Conservation (phyloP, 225 moss, liverwort and hornwort species). For the Pleurozium schreberi region DNA sequence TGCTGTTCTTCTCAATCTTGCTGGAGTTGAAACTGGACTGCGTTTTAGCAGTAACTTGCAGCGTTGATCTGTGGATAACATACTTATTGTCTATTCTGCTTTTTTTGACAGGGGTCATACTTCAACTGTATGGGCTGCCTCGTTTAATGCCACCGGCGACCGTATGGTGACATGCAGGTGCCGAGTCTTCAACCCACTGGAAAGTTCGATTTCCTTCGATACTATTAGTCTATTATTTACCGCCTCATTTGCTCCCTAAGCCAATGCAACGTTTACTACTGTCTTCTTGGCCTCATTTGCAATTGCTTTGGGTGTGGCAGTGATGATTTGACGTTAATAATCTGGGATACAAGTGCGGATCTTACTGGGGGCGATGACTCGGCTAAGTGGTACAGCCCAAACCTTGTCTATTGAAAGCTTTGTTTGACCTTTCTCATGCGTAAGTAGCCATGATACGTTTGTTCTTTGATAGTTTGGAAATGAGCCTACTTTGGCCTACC, state of each 20-base stretch:
- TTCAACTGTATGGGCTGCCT: slow-evolving; percentile 86
- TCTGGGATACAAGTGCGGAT: slow-evolving; percentile 81
- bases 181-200: neutral
- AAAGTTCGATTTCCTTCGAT: neutral
- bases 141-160: slow-evolving; percentile 62
- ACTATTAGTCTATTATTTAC: neutral
- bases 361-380: slow-evolving; percentile 15
- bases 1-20: neutral
- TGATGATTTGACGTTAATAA: slow-evolving; percentile 75
- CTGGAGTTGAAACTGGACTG: neutral
- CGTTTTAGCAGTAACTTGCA: neutral
- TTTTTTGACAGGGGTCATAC: slow-evolving; percentile 63
- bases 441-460: neutral
- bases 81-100: neutral
- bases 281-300: neutral
- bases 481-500: neutral
- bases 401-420: neutral
- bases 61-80: neutral
- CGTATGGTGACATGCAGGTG: slow-evolving; percentile 89
- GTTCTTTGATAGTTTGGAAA: neutral
- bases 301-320: slow-evolving; percentile 22
- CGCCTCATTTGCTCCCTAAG: neutral
- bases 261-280: neutral
- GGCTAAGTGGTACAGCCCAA: slow-evolving; percentile 41
- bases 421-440: neutral